Conservation (phyloP, 352 stramenopile genomes). For the Phytophthora idaei region DNA sequence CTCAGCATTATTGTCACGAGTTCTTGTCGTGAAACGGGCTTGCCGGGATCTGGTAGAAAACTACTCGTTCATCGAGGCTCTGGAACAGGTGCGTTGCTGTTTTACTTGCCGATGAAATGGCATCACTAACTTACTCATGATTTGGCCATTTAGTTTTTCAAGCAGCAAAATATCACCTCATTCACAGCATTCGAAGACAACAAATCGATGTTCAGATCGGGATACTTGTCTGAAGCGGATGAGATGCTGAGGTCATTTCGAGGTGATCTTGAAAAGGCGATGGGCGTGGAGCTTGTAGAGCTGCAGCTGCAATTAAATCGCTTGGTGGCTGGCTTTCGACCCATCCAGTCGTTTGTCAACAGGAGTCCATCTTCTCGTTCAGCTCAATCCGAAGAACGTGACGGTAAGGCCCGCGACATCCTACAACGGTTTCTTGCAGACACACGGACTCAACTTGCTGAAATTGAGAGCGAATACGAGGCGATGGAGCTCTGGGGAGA, state of each 20-base stretch:
- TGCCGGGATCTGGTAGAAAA: constrained; percentile 77
- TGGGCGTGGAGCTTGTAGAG: constrained; percentile 60
- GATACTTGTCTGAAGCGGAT: constrained; percentile 47
- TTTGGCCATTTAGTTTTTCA: constrained; percentile 50
- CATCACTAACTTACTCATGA: constrained; percentile 2
- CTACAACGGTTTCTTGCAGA: constrained; percentile 60
- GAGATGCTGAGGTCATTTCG: constrained; percentile 65
- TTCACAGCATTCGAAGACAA: constrained; percentile 42
- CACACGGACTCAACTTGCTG: constrained; percentile 34
- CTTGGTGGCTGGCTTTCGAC: constrained; percentile 48
- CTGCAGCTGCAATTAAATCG: constrained; percentile 71
- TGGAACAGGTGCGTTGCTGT: constrained; percentile 44
- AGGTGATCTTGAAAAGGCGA: constrained; percentile 58
- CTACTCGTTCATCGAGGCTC: constrained; percentile 58
- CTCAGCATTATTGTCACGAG: constrained; percentile 44
- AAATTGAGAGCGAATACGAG: constrained; percentile 72
- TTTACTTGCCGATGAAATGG: not conserved
- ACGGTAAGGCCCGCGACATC: constrained; percentile 48
- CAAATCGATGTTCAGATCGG: constrained; percentile 38
- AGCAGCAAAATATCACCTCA: constrained; percentile 36
- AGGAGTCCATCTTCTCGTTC: constrained; percentile 19
- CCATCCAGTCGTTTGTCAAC: constrained; percentile 59
- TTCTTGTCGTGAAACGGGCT: constrained; percentile 66
- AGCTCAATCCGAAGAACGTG: constrained; percentile 33
- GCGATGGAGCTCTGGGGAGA: constrained; percentile 62